Base-by-base conservation (phyloP, 163 green algal genomes). In the Chloromonas sp. region DNA sequence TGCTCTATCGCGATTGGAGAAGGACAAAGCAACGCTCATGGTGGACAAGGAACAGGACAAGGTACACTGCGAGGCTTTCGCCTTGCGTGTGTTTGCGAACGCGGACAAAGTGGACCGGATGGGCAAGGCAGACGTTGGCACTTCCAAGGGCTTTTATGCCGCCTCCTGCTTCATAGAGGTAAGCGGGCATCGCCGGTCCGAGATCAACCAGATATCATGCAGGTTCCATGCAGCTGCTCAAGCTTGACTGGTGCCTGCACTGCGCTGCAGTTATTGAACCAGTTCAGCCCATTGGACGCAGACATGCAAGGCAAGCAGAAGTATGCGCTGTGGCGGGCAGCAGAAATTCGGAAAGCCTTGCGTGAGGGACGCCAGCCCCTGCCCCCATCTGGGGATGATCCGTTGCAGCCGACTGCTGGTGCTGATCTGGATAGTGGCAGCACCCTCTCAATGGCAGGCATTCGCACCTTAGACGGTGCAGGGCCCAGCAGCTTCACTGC, bases 131-230 rank as follows among this genome's bases (percentile, higher is more conserved):
- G 89, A 94, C 81, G 90, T 92, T 77, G 90, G 87, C 83, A 98
- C 96, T 0, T 92, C 91, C 74, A 94, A 94, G 76, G 93, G 94
- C 5, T 98, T 94, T 79, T 97, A 97, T 61, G 96, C 95, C 0
- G 93, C 96, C 2, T 93, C 88, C 81, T 93, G 95, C 76, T 98
- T 98, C 88, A 87, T 98, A 14, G 94, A 98, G 84, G 94, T 94
- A 79, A 0, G 89, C 13, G 0, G 58, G 82, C 60, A 14, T 3
- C 58, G 78, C 11, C 14, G 13, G 11, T 8, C 70, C 13, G 70
- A n/a, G 8, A n/a, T 36, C 36, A 36, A 36, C 36, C 36, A 36
- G 36, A 36, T 36, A 36, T 74, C 66, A 11, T 11, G 66, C 66
- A 74, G 66, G 66, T 11, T 11, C 5, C 66, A 74, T 11, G 5